Percentiles rank a stretch among this genome's conserved stretches.
phyloP scores from a whole-genome alignment of 306 rosid species.

The Begonia loranthoides region DNA sequence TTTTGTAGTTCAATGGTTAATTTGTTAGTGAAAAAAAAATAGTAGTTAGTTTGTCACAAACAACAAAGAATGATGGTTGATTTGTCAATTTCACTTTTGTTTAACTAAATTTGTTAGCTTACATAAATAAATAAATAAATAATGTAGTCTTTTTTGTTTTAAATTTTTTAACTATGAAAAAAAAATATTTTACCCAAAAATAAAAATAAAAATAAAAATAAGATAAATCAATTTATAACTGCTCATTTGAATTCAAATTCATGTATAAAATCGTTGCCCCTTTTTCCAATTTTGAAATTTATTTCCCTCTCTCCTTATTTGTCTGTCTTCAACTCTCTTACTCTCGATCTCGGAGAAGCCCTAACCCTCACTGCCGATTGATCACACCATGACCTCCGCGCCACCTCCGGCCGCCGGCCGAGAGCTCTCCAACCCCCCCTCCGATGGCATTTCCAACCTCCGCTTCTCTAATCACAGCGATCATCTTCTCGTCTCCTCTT shows the following conservation, averaged over 20 bases:
- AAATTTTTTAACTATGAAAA: too few species aligned
- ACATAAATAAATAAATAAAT: too few species aligned
- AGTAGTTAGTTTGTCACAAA: too few species aligned
- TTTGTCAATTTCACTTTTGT: too few species aligned
- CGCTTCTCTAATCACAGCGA: constrained; percentile 90
- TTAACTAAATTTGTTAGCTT: too few species aligned
- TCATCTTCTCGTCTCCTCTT: constrained; percentile 77
- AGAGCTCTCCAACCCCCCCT: constrained; percentile 64
- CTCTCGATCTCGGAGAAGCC: constrained; percentile 10
- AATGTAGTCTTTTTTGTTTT: too few species aligned
- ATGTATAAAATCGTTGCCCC: not conserved
- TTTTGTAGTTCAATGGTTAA: too few species aligned
- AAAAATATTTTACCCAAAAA: too few species aligned
- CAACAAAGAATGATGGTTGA: too few species aligned
- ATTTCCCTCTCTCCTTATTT: constrained; percentile 7
- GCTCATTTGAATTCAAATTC: constrained; percentile 5
- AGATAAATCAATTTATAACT: not conserved
- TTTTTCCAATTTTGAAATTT: constrained; percentile 19
- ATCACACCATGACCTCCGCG: constrained; percentile 30
- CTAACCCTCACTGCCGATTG: constrained; percentile 13
- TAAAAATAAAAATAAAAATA: too few species aligned
- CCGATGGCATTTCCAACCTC: constrained; percentile 86
- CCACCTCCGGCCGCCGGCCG: constrained; percentile 56
- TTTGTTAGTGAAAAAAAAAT: too few species aligned
- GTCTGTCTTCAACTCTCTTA: constrained; percentile 9